phyloP scores from a whole-genome alignment of 2,329 filamentous ascomycete species.

The Talaromyces verruculosus region DNA sequence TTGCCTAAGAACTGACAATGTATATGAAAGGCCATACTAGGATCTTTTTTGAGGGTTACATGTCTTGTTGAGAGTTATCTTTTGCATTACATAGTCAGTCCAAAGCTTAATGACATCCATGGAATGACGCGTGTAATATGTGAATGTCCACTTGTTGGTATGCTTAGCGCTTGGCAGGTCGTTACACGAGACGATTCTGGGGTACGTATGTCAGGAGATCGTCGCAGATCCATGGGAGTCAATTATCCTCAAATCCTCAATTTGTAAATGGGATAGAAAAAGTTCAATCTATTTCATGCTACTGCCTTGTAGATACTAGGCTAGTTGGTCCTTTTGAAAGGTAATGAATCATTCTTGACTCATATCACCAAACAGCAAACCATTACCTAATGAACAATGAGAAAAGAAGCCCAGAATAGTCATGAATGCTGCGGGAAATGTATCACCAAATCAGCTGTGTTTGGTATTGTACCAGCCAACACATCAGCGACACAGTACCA shows the following conservation, averaged over 20 bases:
- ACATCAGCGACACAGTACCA: neutral
- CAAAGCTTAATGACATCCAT: neutral
- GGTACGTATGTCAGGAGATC: neutral
- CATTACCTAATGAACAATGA: neutral
- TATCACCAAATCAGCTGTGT: neutral
- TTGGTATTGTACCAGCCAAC: neutral
- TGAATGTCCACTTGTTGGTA: conserved; percentile 7
- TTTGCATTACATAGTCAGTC: neutral
- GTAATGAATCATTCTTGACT: neutral
- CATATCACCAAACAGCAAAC: neutral
- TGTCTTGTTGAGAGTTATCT: neutral
- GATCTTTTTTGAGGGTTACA: neutral
- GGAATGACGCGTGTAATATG: conserved; percentile 9
- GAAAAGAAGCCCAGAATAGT: neutral
- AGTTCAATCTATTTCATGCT: neutral
- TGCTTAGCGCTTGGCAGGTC: conserved; percentile 5
- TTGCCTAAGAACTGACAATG: neutral
- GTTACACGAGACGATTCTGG: conserved; percentile 14
- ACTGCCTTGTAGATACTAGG: neutral
- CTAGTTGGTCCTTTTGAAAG: neutral
- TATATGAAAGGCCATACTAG: neutral
- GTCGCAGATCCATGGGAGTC: neutral
- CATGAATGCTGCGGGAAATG: neutral
- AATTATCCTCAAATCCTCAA: no score
- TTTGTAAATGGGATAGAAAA: neutral